A percentile compares a stretch with the other conserved stretches of the same genome.
Conservation (phyloP, 2,329 filamentous ascomycete species). For the Coccinonectria pachysandricola region DNA sequence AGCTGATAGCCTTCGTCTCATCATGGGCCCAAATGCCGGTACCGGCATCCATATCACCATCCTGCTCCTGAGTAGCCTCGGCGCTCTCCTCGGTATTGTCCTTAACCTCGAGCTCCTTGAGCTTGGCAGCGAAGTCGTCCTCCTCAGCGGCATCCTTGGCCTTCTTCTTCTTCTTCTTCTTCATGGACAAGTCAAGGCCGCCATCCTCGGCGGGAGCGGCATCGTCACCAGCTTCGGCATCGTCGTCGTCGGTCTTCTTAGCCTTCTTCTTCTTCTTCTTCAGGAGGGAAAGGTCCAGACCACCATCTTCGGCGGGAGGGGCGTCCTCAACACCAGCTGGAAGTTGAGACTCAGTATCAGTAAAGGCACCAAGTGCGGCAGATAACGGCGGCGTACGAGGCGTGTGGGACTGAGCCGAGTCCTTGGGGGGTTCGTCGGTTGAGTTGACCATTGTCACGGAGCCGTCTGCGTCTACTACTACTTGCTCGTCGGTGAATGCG, state of each 20-base stretch:
- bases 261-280: slow-evolving; percentile 69
- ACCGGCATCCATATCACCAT: slow-evolving; percentile 75
- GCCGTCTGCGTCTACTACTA: slow-evolving; percentile 84
- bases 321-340: slow-evolving; percentile 37
- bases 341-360: slow-evolving; percentile 39
- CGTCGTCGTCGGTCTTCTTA: slow-evolving; percentile 30
- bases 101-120: slow-evolving; percentile 53
- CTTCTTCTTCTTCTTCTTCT: slow-evolving; percentile 71
- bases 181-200: slow-evolving; percentile 48
- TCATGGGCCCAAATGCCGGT: slow-evolving; percentile 88
- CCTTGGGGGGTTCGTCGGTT: slow-evolving; percentile 63
- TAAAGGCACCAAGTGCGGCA: slow-evolving; percentile 44
- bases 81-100: slow-evolving; percentile 48
- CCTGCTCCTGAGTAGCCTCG: slow-evolving; percentile 39
- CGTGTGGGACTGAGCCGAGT: slow-evolving; percentile 72
- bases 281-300: slow-evolving; percentile 53
- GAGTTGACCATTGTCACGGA: slow-evolving; percentile 68
- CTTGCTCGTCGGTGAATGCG: slow-evolving; percentile 78
- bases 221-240: slow-evolving; percentile 37
- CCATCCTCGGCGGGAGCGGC: slow-evolving; percentile 37
- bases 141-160: slow-evolving; percentile 50
- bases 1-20: slow-evolving; percentile 66
- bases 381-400: slow-evolving; percentile 53
- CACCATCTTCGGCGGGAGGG: slow-evolving; percentile 39
- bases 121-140: slow-evolving; percentile 50